Base-by-base conservation (phyloP, 2,329 filamentous ascomycete species). In the Fusarium siculi region DNA sequence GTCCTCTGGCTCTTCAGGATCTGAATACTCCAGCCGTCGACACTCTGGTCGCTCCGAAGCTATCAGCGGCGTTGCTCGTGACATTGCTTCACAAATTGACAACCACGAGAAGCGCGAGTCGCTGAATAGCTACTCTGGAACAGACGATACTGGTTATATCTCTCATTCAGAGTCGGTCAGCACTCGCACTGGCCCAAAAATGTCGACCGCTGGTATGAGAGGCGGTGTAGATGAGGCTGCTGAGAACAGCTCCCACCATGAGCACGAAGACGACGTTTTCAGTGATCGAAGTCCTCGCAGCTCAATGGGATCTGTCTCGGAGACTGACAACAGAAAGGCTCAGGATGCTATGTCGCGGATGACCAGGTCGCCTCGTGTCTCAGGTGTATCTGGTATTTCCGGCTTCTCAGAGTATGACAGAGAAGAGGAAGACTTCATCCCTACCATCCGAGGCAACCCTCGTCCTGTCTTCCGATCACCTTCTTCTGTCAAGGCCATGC, bases 381-480 rank as follows among this genome's bases (percentile, higher is more conserved):
- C 88, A 0, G 85, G 86, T 52, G 82, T 89, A 47, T 88, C 87
- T 21, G 84, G 84, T 23, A 84, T 89, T 52, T 89, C 88, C 0
- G 85, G 86, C 43, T 82, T 89, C 44, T 88, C 87, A 19, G 84
- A 86, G 60, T 86, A 83, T 56, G 82, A 85, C 5, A 75, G 76
- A 12, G 82, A 84, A 16, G 84, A 86, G 1, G 83, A 86, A 3
- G 83, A 86, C 21, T 88, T 88, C 67, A 75, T 87, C 3, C 85
- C 88, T 5, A 88, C 87, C n/a, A 84, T 87, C 28, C 88, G 91
- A 59, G 86, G 87, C 12, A 89, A 88, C 12, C 86, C 87, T 14
- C 87, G 92, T 6, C 88, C 90, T 9, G 87, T 89, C 3, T 94
- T 94, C 79, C 87, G 92, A 53, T 92, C 92, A 18, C 89, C 92